A percentile compares a stretch with the other conserved stretches of the same genome.
Evolutionary conservation across 148 eudicot species (phyloP).

Genomic region (Selenicereus undatus): DNA sequence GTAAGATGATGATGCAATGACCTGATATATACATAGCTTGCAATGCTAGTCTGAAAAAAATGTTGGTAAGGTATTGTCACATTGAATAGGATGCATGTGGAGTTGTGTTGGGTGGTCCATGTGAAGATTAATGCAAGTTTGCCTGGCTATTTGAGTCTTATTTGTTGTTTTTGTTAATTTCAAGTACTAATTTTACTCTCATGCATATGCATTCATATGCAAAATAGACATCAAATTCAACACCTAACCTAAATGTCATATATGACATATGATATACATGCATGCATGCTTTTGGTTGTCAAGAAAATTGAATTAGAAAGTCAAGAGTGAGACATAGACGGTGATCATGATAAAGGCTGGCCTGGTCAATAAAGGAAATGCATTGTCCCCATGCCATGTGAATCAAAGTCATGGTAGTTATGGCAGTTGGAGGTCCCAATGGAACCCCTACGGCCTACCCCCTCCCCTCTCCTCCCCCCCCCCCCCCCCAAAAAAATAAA

Average conservation of each 20-base stretch:
- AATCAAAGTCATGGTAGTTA: conserved; percentile 29
- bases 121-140: conserved; percentile 15
- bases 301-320: neutral
- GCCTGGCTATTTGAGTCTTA: conserved; percentile 19
- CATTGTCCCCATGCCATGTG: conserved; percentile 20
- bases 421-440: conserved; percentile 40
- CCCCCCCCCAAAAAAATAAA: neutral
- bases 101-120: conserved; percentile 9
- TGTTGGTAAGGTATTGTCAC: neutral
- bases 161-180: neutral
- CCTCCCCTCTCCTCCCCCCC: too few relatives aligned
- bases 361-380: conserved; percentile 23
- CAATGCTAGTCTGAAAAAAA: neutral
- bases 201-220: neutral
- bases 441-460: neutral
- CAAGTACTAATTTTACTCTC: neutral
- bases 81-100: conserved; percentile 18
- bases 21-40: neutral
- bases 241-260: neutral
- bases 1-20: neutral
- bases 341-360: neutral
- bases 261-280: neutral
- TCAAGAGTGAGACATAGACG: neutral
- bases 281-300: too few relatives aligned
- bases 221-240: neutral